A percentile compares a stretch with the other conserved stretches of the same genome.
Conservation (phyloP, 805 yeast genomes). For the Yamadazyma laniorum region DNA sequence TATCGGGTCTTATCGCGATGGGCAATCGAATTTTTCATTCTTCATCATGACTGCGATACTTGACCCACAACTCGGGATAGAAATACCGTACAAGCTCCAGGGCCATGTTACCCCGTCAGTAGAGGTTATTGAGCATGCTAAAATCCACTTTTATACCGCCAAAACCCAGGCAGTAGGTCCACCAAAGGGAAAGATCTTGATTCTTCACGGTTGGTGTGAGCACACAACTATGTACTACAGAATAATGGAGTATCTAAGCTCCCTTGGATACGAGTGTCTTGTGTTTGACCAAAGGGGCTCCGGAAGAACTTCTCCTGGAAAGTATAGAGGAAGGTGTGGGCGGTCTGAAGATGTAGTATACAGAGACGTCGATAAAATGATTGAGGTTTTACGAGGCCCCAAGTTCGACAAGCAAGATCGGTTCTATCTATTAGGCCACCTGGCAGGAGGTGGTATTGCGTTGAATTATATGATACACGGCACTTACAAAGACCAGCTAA, state of each 20-base stretch:
- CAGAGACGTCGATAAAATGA: slow-evolving; percentile 58
- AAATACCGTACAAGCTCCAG: slow-evolving; percentile 11
- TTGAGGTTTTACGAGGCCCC: slow-evolving; percentile 29
- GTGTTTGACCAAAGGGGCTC: slow-evolving; percentile 76
- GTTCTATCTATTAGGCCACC: slow-evolving; percentile 60
- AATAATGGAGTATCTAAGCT: slow-evolving; percentile 51
- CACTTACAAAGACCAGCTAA: slow-evolving; percentile 42
- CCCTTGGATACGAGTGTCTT: slow-evolving; percentile 59
- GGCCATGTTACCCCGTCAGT: slow-evolving; percentile 1
- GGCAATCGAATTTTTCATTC: too few relatives aligned
- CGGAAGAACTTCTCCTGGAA: slow-evolving; percentile 60
- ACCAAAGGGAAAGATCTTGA: slow-evolving; percentile 49
- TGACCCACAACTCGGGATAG: slow-evolving; percentile 13
- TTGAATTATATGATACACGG: slow-evolving; percentile 63
- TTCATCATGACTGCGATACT: slow-evolving; percentile 9
- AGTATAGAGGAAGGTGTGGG: slow-evolving; percentile 44
- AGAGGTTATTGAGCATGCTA: slow-evolving; percentile 6
- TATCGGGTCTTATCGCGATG: too few relatives aligned
- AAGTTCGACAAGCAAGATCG: slow-evolving; percentile 22
- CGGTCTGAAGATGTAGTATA: slow-evolving; percentile 57
- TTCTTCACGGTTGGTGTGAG: slow-evolving; percentile 75
- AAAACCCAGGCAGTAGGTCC: slow-evolving; percentile 7
- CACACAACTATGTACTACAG: slow-evolving; percentile 48
- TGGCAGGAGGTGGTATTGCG: slow-evolving; percentile 78
- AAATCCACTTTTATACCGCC: slow-evolving; percentile 14